Conservation (phyloP, 257 asterid genomes). For the Fraxinus quadrangulata region DNA sequence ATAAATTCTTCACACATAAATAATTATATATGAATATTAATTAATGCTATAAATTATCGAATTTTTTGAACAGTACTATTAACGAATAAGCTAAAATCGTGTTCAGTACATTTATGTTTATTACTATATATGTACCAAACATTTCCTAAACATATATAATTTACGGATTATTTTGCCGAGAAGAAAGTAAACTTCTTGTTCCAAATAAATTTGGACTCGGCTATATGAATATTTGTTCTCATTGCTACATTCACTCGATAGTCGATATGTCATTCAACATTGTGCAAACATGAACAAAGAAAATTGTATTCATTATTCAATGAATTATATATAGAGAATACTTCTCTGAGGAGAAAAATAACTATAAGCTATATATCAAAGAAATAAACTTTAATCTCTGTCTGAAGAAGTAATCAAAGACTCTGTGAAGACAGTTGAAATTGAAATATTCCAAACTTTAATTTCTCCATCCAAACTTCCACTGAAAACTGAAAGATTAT, state of each 20-base stretch:
- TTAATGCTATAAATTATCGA: neutral
- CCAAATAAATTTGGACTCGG: no score
- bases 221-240: no score
- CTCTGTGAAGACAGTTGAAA: constrained; percentile 15
- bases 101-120: no score
- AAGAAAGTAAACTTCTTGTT: no score
- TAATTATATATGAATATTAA: neutral
- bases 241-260: neutral
- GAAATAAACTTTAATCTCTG: neutral
- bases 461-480: constrained; percentile 68
- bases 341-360: no score
- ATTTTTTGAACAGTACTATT: no score
- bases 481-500: constrained; percentile 44
- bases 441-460: constrained; percentile 51
- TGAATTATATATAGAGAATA: neutral
- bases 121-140: no score
- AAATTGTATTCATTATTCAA: neutral
- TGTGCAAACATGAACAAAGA: neutral
- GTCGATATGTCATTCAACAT: neutral
- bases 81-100: neutral
- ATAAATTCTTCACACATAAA: neutral
- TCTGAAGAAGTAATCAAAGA: neutral
- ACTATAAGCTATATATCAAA: no score
- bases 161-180: neutral
- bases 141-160: no score